These are phyloP conservation scores for Ganoderma sinense DNA, from an alignment of 1,284 basidiomycete genomes.

Conservation along the genomic window DNA sequence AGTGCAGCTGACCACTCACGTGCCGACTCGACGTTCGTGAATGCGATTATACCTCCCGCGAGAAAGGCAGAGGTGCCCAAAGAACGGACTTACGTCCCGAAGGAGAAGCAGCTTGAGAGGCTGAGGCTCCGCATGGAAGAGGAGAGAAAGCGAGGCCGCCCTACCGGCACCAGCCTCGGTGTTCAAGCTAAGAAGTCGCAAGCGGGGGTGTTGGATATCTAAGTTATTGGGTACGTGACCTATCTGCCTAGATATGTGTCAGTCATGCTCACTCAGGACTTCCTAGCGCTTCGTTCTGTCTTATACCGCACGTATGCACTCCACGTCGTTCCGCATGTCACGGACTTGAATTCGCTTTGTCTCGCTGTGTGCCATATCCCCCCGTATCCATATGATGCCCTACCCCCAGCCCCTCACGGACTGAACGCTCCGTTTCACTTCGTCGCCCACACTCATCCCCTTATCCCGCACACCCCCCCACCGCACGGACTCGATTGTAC, in stretches of 20 bases:
- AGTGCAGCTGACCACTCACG: slow-evolving; percentile 22
- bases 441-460: background rate
- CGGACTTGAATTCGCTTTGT: slow-evolving; percentile 28
- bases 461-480: background rate
- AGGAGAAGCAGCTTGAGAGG: slow-evolving; percentile 68
- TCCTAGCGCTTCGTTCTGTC: slow-evolving; percentile 20
- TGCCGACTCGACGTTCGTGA: slow-evolving; percentile 31
- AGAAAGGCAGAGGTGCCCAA: slow-evolving; percentile 24
- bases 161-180: slow-evolving; percentile 20
- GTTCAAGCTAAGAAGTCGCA: slow-evolving; percentile 24
- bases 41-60: slow-evolving; percentile 18
- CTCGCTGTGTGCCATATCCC: slow-evolving; percentile 21
- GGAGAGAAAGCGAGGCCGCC: slow-evolving; percentile 40
- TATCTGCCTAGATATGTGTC: background rate
- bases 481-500: slow-evolving; percentile 28
- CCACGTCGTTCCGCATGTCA: slow-evolving; percentile 22
- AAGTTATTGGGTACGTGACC: slow-evolving; percentile 31
- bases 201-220: slow-evolving; percentile 30
- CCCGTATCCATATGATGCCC: slow-evolving; percentile 24
- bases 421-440: slow-evolving; percentile 21
- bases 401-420: slow-evolving; percentile 3
- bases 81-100: slow-evolving; percentile 58
- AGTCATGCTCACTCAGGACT: background rate
- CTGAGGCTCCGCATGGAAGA: slow-evolving; percentile 59
- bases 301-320: slow-evolving; percentile 22